Percentiles rank a stretch among this genome's conserved stretches.
Evolutionary conservation across 495 filamentous ascomycete genomes (phyloP).

Genomic region (Aspergillus campestris): DNA sequence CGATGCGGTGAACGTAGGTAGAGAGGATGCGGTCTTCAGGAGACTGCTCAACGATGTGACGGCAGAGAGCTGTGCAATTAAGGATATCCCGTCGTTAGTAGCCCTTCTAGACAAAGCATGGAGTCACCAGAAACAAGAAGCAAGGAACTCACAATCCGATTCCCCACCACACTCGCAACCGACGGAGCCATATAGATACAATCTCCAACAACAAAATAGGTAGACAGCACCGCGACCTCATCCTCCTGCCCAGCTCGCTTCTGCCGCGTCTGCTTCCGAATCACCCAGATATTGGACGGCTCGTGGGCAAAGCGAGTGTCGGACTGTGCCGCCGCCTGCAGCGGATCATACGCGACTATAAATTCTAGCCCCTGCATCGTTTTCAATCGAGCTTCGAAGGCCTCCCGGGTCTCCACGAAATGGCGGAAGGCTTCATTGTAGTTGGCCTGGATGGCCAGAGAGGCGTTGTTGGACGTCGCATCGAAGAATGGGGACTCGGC

Average conservation of each 20-base stretch:
- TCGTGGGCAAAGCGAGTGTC: conserved; percentile 47
- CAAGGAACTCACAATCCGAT: conserved; percentile 53
- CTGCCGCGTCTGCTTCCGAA: conserved; percentile 76
- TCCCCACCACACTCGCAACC: conserved; percentile 65
- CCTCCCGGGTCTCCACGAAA: conserved; percentile 58
- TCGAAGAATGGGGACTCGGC: conserved; percentile 87
- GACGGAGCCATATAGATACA: conserved; percentile 87
- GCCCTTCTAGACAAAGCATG: neutral
- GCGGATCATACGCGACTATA: conserved; percentile 65
- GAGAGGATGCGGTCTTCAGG: conserved; percentile 49
- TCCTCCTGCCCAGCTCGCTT: conserved; percentile 51
- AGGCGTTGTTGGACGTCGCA: conserved; percentile 75
- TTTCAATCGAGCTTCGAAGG: conserved; percentile 67
- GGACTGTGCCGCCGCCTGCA: conserved; percentile 52
- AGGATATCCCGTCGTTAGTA: conserved; percentile 27
- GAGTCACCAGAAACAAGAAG: neutral
- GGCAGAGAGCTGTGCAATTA: conserved; percentile 45
- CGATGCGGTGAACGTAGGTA: conserved; percentile 65
- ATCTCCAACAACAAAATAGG: conserved; percentile 78
- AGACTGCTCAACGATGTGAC: conserved; percentile 60
- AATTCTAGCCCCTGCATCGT: conserved; percentile 80
- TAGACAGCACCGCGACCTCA: conserved; percentile 62
- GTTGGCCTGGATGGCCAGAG: conserved; percentile 64
- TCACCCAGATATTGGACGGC: conserved; percentile 73
- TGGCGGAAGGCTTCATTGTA: conserved; percentile 61